Evolutionary conservation across 2,329 filamentous ascomycete genomes (phyloP), one percentile per base, ranked within the genome.

Genomic region (Monilinia fructigena): DNA sequence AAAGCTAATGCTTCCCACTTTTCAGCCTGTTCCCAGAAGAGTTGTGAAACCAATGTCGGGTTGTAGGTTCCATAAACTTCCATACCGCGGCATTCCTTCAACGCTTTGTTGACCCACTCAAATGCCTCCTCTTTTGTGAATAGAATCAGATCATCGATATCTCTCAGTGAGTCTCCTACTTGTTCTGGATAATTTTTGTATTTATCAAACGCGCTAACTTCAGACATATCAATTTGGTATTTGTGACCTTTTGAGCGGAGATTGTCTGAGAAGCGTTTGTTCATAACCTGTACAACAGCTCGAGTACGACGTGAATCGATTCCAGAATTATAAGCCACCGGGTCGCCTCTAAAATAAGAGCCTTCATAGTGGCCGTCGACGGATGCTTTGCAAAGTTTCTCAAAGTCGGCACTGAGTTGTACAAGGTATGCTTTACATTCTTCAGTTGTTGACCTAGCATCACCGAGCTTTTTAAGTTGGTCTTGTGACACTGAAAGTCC

Each of bases 31-130:
- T 78, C 77, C 71, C 76, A 76, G 58, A 80, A 80, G 2, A 81
- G 68, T 55, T 80, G 78, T 3, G 76, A 76, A 20, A 81, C 69
- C 0, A 80, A 68, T 1, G 77, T 71, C 2, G 79, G 76, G 65
- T 79, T 80, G 72, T 76, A 78, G 28, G 74, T 78, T 12, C 79
- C 78, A 3, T 75, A 65, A 2, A 81, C 71, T 63, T 80, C 78
- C 61, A 64, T 77, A 67, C 79, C 70, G 52, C 73, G 64, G 54
- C 71, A 69, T 53, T 71, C 65, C 4, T 65, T 55, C 18, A 73
- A 67, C 28, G 67, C 71, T 59, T 70, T 55, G 3, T 52, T 20
- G 23, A 73, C 71, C 74, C 73, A 76, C 28, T 68, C 47, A n/a
- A 75, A 55, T n/a, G 66, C 70, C 5, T 69, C 66, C 11, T 59